A percentile compares a stretch with the other conserved stretches of the same genome.
Conservation (phyloP, 2,329 filamentous ascomycete genomes). For the Trichoderma sp. region DNA sequence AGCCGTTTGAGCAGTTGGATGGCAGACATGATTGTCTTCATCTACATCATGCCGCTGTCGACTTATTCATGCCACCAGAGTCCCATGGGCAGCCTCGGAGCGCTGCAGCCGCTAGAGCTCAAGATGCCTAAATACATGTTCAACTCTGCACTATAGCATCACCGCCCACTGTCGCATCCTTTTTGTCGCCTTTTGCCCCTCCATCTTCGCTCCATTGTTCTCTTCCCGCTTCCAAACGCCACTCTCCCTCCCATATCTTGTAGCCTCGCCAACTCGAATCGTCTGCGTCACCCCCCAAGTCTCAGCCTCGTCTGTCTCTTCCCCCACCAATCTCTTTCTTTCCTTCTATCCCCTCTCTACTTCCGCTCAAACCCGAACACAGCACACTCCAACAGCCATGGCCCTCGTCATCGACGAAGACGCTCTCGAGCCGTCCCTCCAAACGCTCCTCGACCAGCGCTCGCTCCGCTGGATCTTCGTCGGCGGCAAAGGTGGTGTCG, state of each 20-base stretch:
- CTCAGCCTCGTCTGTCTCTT: slow-evolving; percentile 3
- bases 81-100: neutral
- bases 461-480: slow-evolving; percentile 98
- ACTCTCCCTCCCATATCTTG: neutral
- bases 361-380: neutral
- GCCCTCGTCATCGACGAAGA: slow-evolving; percentile 59
- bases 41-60: neutral
- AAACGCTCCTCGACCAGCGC: slow-evolving; percentile 93
- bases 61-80: neutral
- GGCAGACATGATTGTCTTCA: neutral
- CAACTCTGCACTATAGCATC: neutral
- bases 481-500: slow-evolving; percentile 95
- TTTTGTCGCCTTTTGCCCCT: slow-evolving; percentile 26
- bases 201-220: slow-evolving; percentile 22
- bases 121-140: neutral
- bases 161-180: neutral
- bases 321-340: neutral
- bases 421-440: slow-evolving; percentile 85
- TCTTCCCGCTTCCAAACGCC: slow-evolving; percentile 8
- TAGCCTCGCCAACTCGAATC: slow-evolving; percentile 12
- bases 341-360: neutral
- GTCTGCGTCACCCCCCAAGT: slow-evolving; percentile 8
- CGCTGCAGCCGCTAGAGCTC: neutral
- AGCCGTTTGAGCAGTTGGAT: neutral
- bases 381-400: slow-evolving; percentile 34